Base-by-base conservation (phyloP, 2,329 filamentous ascomycete species). In the Hypoxylon sp. region DNA sequence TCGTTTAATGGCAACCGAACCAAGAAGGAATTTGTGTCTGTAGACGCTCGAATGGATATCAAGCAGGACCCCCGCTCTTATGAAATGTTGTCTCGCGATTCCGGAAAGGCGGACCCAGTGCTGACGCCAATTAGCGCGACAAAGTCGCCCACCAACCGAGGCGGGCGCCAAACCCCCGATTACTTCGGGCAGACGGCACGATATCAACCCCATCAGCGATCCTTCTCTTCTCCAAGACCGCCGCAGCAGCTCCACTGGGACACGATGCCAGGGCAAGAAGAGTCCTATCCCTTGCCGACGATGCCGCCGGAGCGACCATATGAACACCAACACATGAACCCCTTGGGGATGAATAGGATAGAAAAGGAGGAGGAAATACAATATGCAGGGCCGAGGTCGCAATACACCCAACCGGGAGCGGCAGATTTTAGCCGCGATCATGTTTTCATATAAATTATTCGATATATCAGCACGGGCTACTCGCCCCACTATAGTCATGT, bases 11-110 rank as follows among this genome's bases (percentile, higher is more conserved):
- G 81, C 22, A 79, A 77, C 37, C 81, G 83, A 58, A 83, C 81
- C 65, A 88, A 91, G 77, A 88, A 89, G 74, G 95, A 98, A 79
- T 98, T 98, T 75, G 92, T 97, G 70, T 97, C 93, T 42, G 90
- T 92, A 50, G 95, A 98, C 77, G 94, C 94, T 51, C 87, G 87
- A 68, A 81, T 82, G 73, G 85, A 88, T 66, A 80, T 86, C 65
- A 89, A 89, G 71, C 86, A 87, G 79, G 88, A 90, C 74, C 85
- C 84, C 78, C 87, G 89, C 82, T 88, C 90, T 80, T 94, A 94
- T 84, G 92, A 94, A 85, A 94, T 94, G 92, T 89, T 94, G 74
- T 88, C 86, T 73, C 84, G 83, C 79, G 86, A 87, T 74, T 82
- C 83, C 79, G 85, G 82, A 76, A 81, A 79, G 76, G 79, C 73